These are phyloP conservation scores for Plasmodium sp. DNA, from an alignment of 169 alveolate genomes.

Conservation along the genomic window DNA sequence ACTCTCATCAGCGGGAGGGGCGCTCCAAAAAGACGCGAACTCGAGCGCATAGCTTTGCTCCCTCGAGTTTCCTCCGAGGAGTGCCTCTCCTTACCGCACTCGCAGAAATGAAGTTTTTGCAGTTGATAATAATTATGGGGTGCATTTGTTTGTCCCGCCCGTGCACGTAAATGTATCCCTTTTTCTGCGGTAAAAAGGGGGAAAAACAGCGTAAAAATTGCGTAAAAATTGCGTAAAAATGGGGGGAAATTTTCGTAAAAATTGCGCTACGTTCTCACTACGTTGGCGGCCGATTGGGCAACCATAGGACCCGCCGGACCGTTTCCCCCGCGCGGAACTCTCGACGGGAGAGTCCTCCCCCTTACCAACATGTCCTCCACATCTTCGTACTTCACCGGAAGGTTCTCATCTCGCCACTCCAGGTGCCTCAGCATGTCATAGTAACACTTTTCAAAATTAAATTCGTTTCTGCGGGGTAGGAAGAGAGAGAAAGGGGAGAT, in stretches of 20 bases:
- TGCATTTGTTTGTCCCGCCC: conserved; percentile 84
- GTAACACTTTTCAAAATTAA: conserved; percentile 68
- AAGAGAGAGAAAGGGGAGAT: background rate
- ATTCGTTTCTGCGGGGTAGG: conserved; percentile 55
- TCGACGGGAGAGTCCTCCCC: background rate
- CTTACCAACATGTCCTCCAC: conserved; percentile 38
- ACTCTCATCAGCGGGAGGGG: background rate
- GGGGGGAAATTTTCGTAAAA: too few relatives aligned
- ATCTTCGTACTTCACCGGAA: conserved; percentile 77
- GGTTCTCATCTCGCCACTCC: conserved; percentile 80
- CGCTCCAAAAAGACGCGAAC: background rate
- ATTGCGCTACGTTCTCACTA: background rate
- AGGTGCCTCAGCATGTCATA: conserved; percentile 80
- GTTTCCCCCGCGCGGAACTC: background rate
- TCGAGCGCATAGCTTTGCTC: background rate
- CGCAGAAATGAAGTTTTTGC: conserved; percentile 34
- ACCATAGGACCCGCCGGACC: conserved; percentile 8
- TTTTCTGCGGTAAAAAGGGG: conserved; percentile 35
- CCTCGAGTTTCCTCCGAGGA: too few relatives aligned
- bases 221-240: background rate
- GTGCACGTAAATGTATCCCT: conserved; percentile 80
- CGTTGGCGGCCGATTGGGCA: background rate
- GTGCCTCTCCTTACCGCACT: conserved; percentile 4
- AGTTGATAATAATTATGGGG: conserved; percentile 79
- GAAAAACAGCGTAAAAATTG: background rate